phyloP scores from a whole-genome alignment of 2,329 filamentous ascomycete genomes.

The Fusarium sp. region DNA sequence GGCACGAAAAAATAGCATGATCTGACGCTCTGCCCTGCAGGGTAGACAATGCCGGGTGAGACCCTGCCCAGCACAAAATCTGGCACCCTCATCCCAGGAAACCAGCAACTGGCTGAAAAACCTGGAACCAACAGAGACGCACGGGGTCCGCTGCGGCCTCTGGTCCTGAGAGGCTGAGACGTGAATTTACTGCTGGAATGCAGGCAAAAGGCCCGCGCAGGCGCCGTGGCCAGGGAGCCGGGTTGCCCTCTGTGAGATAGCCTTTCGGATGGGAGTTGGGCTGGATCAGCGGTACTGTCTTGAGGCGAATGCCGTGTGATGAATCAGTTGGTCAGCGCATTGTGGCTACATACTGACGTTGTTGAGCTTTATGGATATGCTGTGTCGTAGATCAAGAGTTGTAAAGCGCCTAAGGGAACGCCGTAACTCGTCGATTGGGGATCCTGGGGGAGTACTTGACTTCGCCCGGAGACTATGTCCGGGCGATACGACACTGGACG shows the following conservation, averaged over 20 bases:
- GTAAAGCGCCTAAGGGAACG: constrained; percentile 9
- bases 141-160: constrained; percentile 6
- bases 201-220: constrained; percentile 31
- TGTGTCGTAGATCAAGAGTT: constrained; percentile 2
- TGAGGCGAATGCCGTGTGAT: not conserved
- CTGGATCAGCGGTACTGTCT: constrained; percentile 6
- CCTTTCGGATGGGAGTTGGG: constrained; percentile 17
- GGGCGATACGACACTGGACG: constrained; percentile 24
- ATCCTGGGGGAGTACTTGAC: constrained; percentile 16
- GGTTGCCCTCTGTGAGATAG: constrained; percentile 29
- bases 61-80: constrained; percentile 1
- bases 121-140: constrained; percentile 27
- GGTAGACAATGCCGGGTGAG: constrained; percentile 14
- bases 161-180: constrained; percentile 18
- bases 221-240: constrained; percentile 42
- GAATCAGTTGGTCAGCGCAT: constrained; percentile 14
- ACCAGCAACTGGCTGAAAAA: constrained; percentile 1
- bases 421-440: constrained; percentile 21
- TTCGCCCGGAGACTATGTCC: constrained; percentile 26
- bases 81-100: constrained; percentile 12
- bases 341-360: constrained; percentile 19
- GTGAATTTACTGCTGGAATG: constrained; percentile 20
- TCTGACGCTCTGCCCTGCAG: constrained; percentile 23
- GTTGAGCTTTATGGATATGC: constrained; percentile 14
- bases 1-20: constrained; percentile 30